Evolutionary conservation across 106 monocot genomes (phyloP), one percentile per base, ranked within the genome.

Genomic region (Apostasia shenzhenica): DNA sequence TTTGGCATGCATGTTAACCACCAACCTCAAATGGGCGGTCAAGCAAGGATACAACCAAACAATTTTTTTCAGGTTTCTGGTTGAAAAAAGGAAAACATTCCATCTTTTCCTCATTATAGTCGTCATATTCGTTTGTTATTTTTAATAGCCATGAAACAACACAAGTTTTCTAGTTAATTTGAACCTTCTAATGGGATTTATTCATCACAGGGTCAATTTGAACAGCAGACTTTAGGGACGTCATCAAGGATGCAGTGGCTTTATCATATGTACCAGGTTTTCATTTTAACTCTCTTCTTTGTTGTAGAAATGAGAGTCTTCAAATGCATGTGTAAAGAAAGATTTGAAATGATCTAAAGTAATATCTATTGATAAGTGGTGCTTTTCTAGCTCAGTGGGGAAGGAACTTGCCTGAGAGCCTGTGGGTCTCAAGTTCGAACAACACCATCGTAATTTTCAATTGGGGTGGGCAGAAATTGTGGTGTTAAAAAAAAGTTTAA

Each of bases 241-340:
- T 74, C 76, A 48, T 61, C 67, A 26, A 73, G 77, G 46, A 59
- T 76, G 66, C 84, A 76, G 39, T 81, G 80, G 84, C 70, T 77
- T 70, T 84, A 81, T 73, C 80, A 80, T 49, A 77, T 84, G 60
- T 59, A 81, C 42, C 84, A 84, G 80, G 84, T 80, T 37, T 41
- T 8, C 67, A 40, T 57, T 58, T 70, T 12, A 60, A 26, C 68
- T 58, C 41, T 49, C 13, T 45, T 10, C 37, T 61, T 61, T 50
- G 47, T 26, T 26, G 26, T 26, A 26, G 26, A 26, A 26, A 26
- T 26, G 26, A 26, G 26, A 0, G 26, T 26, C 26, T 26, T 26
- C 26, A 26, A 26, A 26, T 26, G 26, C 26, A 26, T 26, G 26
- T 26, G 26, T 26, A 26, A 26, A 26, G 26, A 26, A 26, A 26